Percentiles rank a stretch among this genome's conserved stretches.
Evolutionary conservation across 257 asterid genomes (phyloP).

Genomic region (Petrea volubilis): DNA sequence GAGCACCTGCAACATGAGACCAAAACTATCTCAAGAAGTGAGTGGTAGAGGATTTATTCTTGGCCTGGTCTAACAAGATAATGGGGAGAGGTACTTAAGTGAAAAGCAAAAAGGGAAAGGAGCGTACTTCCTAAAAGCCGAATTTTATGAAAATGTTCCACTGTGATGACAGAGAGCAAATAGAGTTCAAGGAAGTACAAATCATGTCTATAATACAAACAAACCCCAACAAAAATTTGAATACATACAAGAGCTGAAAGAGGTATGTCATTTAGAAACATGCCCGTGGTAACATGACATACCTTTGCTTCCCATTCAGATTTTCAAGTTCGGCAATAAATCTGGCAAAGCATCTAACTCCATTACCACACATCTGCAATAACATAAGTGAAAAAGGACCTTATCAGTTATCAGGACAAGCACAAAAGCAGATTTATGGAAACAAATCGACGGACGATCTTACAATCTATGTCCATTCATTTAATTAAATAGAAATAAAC

Average conservation of each 20-base stretch:
- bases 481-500: not conserved
- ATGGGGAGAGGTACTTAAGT: too few species aligned
- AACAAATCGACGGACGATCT: not conserved
- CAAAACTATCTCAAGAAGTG: not conserved
- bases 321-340: conserved; percentile 72
- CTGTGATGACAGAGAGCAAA: too few species aligned
- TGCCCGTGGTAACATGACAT: not conserved
- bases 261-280: not conserved
- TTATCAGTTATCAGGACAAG: conserved; percentile 15
- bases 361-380: conserved; percentile 88
- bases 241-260: not conserved
- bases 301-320: conserved; percentile 72
- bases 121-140: too few species aligned
- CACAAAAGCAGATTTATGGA: not conserved
- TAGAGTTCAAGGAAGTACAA: too few species aligned
- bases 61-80: too few species aligned
- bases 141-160: too few species aligned
- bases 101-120: too few species aligned
- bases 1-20: not conserved
- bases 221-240: too few species aligned
- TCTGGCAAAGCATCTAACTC: conserved; percentile 85
- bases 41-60: too few species aligned
- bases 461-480: not conserved
- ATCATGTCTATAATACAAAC: too few species aligned
- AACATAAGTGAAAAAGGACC: conserved; percentile 15